Conservation (phyloP, 441 rosid genomes). For the Melastoma candidum region DNA sequence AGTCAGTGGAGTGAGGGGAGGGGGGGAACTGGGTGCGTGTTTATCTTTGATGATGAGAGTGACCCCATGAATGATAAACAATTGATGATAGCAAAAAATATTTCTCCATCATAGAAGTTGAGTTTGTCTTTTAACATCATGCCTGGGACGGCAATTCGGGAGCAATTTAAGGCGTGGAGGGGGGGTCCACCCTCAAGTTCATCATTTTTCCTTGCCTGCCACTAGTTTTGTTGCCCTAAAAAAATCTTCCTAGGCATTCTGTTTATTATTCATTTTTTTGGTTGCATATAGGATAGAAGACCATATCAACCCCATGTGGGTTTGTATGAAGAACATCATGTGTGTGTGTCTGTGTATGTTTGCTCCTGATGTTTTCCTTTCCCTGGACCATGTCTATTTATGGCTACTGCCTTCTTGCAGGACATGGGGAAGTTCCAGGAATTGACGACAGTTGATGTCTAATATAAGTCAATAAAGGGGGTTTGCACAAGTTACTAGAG, state of each 20-base stretch:
- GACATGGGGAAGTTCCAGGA: no score
- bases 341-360: no score
- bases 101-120: no score
- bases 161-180: slow-evolving; percentile 7
- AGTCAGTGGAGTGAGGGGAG: slow-evolving; percentile 1
- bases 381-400: no score
- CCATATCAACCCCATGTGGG: neutral
- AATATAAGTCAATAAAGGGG: slow-evolving; percentile 1
- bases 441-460: no score
- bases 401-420: no score
- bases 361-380: no score
- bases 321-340: no score
- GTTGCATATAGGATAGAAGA: slow-evolving; percentile 12
- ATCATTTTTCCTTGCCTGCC: slow-evolving; percentile 33
- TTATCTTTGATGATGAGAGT: no score
- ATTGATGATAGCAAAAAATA: no score
- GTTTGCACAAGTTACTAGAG: slow-evolving; percentile 5
- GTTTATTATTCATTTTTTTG: slow-evolving; percentile 3
- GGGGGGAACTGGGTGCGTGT: no score
- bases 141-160: slow-evolving; percentile 18
- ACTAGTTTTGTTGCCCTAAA: slow-evolving; percentile 17
- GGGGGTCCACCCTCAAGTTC: slow-evolving; percentile 16
- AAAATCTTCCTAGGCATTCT: slow-evolving; percentile 8
- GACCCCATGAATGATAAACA: no score
- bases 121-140: slow-evolving; percentile 1